Evolutionary conservation across 139 green algal genomes (phyloP), one percentile per base, ranked within the genome.

Genomic region (Ulvella scutata): DNA sequence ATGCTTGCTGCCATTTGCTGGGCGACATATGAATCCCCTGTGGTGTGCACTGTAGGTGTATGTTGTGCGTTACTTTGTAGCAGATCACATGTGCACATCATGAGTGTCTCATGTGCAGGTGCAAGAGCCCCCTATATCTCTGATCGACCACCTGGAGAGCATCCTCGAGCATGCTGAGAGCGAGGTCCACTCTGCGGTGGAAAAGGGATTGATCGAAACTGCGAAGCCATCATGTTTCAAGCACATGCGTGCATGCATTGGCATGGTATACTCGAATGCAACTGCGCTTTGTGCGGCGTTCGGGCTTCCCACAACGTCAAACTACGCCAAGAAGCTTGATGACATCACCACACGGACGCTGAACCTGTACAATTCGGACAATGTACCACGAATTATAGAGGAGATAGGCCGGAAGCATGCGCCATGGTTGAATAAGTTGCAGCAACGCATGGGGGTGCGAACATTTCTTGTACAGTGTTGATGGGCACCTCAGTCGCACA

Each of bases 211-310:
- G 20, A n/a, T 67, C 0, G 51, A 67, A 23, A 26, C n/a, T 36
- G 51, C n/a, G 17, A 67, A 67, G 51, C 51, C 51, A 7, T 36
- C 9, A 36, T 67, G 10, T 23, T 67, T 87, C 34, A 79, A 78
- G 39, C 79, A 82, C 43, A 67, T 67, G 51, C 51, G 51, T n/a
- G 51, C 51, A 67, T 67, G 83, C 28, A 80, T 96, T 29, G 86
- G 93, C 62, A 82, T 87, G 74, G 86, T 96, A 3, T 93, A 95
- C 76, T 82, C 84, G 51, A 91, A 81, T 4, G 87, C 91, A 9
- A 88, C 90, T n/a, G 87, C 90, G 59, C 83, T 96, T 34, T 88
- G 74, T 35, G 86, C 89, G 3, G 86, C 89, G 21, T 96, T 96
- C 83, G 90, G 91, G 20, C 17, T 67, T 9, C 51, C 38, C 43